Evolutionary conservation across 73 alveolate species (phyloP).

Genomic region (Uronychia binucleata): DNA sequence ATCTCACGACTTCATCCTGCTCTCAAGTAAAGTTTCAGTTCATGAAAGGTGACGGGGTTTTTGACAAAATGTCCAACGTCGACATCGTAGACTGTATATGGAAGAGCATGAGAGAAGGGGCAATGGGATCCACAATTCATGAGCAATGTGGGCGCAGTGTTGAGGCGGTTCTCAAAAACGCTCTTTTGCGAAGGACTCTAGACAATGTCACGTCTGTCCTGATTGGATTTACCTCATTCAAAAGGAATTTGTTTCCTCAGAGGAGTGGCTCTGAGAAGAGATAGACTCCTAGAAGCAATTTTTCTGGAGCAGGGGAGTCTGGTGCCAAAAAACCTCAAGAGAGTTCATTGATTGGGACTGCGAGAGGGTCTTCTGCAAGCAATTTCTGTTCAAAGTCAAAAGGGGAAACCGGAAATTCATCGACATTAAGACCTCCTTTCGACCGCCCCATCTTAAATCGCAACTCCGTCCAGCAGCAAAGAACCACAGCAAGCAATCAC

Average conservation of each 20-base stretch:
- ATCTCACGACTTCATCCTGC: constrained; percentile 60
- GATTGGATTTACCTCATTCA: constrained; percentile 10
- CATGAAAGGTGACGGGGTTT: constrained; percentile 81
- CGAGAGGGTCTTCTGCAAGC: neutral
- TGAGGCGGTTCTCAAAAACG: constrained; percentile 73
- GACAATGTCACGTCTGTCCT: constrained; percentile 83
- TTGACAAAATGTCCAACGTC: constrained; percentile 74
- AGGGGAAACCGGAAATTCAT: neutral
- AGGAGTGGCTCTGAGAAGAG: neutral
- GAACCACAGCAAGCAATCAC: neutral
- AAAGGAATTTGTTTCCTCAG: neutral
- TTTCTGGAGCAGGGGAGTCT: no score
- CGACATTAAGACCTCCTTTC: neutral
- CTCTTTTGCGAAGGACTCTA: constrained; percentile 75
- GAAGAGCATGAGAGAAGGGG: constrained; percentile 48
- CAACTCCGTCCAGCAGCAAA: neutral
- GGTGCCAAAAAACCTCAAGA: neutral
- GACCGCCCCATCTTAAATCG: neutral
- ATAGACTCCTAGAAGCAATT: no score
- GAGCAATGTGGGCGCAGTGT: constrained; percentile 71
- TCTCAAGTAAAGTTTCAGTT: constrained; percentile 26
- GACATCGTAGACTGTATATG: constrained; percentile 76
- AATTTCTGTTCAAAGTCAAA: neutral
- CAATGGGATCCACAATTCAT: constrained; percentile 35
- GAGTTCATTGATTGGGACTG: neutral